Evolutionary conservation across 2,329 filamentous ascomycete species (phyloP), one percentile per base, ranked within the genome.

Genomic region (Paecilomyces sp.): DNA sequence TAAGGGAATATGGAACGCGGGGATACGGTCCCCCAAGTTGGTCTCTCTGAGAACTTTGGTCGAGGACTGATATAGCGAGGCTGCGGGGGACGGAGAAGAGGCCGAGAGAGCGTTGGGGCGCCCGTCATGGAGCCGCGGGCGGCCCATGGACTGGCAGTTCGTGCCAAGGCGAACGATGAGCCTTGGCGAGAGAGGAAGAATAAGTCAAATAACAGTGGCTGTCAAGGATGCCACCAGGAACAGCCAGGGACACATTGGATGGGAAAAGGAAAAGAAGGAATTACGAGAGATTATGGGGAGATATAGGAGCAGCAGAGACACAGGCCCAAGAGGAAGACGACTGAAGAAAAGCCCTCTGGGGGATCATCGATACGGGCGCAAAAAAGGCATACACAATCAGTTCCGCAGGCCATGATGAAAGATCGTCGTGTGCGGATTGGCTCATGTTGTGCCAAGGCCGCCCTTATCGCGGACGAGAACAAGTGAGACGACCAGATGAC

Each of bases 1-100:
- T 55, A 71, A 64, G 55, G 70, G 70, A 64, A 69, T 69, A 52
- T 67, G 65, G 52, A 72, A 66, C 18, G 70, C 68, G 12, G 70
- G 70, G 28, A 73, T 67, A 31, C 68, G 66, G 56, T 71, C 68
- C 30, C 69, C 63, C 31, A 70, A 47, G 67, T 64, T 58, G 66
- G 63, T 3, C 60, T 63, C 22, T 61, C 54, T 41, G 60, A 47
- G 31, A 34, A 52, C n/a, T 18, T 24, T 24, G 13, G 28, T 47
- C 6, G 41, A 47, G 15, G 41, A 18, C 15, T 47, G n/a, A 47
- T 47, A 47, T 11, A 47, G 9, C 18, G 41, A 47, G 9, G 41
- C n/a, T 22, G 41, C 41, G 41, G 41, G 41, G n/a, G 41, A 47
- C 41, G 41, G 41, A n/a, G 41, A 47, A 18, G 41, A 47, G 41